Base-by-base conservation (phyloP, 768 basidiomycete genomes). In the Galerina sulciceps region DNA sequence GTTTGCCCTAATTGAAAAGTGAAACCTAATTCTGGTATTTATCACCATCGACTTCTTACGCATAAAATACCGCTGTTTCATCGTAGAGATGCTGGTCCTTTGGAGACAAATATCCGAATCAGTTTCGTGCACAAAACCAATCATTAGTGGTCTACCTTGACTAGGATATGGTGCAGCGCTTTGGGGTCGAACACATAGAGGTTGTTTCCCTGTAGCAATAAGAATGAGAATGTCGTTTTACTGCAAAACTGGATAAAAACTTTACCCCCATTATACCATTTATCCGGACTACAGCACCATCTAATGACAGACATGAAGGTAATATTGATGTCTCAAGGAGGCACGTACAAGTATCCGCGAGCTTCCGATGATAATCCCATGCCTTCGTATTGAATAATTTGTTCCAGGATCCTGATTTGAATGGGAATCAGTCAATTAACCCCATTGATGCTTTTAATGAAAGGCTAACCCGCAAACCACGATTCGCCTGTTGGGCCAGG, bases 161-260 rank as follows among this genome's bases (percentile, higher is more conserved):
- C 69, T 10, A 80, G 48, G 44, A 83, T 77, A 56, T 78, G 76
- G 51, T 81, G 73, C 46, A 84, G 65, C 0, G 81, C 82, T 41
- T 71, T 72, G 0, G 81, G 76, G 57, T 84, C 81, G 52, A 64
- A 80, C 1, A 80, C 69, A 56, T 77, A 78, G 9, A 83, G 66
- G 20, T 69, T 63, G 41, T 71, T 63, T 26, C 67, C 66, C 73
- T 73, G 61, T 49, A 37, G 20, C n/a, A n/a, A n/a, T n/a, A 22
- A 54, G 42, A 22, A 17, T 43, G 17, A 43, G 42, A 43, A 43
- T 17, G n/a, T n/a, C n/a, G 17, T 6, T 20, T 14, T 3, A 43
- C 10, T 43, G 17, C 8, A 9, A 18, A 4, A 8, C 11, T 43
- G 18, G 4, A 34, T n/a, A n/a, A 10, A 18, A 18, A 59, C 15